These are phyloP conservation scores for Fusarium robinianum DNA, from an alignment of 2,329 filamentous ascomycete species.

Conservation along the genomic window DNA sequence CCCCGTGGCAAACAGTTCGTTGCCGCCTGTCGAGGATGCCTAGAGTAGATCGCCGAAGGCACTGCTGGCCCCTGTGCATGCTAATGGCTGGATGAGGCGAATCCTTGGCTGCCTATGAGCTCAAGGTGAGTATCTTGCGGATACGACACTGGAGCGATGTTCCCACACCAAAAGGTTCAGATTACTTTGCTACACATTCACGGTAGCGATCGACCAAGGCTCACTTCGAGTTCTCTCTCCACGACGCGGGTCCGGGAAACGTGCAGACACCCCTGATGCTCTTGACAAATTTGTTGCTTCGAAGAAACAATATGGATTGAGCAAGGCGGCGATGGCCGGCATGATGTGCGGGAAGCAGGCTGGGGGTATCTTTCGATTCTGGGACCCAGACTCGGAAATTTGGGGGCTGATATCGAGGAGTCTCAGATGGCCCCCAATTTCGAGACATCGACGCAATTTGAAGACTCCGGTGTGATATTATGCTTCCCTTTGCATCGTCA, in stretches of 20 bases:
- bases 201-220: too few species aligned
- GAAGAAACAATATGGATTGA: too few species aligned
- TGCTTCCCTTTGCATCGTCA: constrained; percentile 20
- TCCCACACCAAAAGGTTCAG: too few species aligned
- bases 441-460: too few species aligned
- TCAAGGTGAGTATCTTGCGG: too few species aligned
- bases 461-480: constrained; percentile 26
- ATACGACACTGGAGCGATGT: too few species aligned
- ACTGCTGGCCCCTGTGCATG: constrained; percentile 15
- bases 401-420: constrained; percentile 2
- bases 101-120: constrained; percentile 12
- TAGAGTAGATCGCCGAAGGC: constrained; percentile 18
- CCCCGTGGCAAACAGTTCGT: constrained; percentile 30
- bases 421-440: constrained; percentile 5
- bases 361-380: background rate
- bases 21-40: constrained; percentile 19
- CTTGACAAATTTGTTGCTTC: too few species aligned
- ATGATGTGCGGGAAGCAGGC: background rate
- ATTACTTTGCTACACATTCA: too few species aligned
- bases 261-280: too few species aligned
- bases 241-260: too few species aligned
- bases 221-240: too few species aligned
- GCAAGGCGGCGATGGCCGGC: background rate
- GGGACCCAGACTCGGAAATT: background rate
- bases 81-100: constrained; percentile 17